Conservation (phyloP, 1,284 basidiomycete species). For the Ustilago nuda region DNA sequence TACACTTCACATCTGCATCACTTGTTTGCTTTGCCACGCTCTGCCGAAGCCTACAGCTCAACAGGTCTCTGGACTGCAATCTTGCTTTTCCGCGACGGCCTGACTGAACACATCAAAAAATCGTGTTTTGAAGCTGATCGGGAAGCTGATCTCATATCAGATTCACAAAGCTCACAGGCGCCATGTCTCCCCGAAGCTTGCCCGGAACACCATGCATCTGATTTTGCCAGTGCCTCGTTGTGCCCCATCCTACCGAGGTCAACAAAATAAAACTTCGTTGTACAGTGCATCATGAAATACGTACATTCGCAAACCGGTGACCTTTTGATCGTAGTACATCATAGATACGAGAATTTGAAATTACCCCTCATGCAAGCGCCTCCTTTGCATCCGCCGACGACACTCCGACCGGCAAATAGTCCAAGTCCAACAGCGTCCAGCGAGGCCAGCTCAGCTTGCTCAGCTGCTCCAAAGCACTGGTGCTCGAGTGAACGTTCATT, state of each 20-base stretch:
- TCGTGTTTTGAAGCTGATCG: background rate
- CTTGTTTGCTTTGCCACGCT: background rate
- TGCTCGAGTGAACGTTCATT: conserved; percentile 47
- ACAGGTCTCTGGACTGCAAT: background rate
- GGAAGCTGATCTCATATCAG: background rate
- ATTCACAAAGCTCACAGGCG: too few species aligned
- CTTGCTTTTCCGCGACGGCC: too few species aligned
- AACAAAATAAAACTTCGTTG: background rate
- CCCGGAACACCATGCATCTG: background rate
- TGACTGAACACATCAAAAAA: too few species aligned
- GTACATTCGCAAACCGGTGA: conserved; percentile 5
- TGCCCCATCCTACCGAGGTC: background rate
- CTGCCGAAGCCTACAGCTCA: background rate
- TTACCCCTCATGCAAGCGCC: conserved; percentile 16
- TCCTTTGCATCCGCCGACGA: conserved; percentile 24
- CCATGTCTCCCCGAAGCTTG: too few species aligned
- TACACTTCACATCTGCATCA: background rate
- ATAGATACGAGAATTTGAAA: background rate
- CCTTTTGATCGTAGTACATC: conserved; percentile 6
- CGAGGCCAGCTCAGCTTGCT: conserved; percentile 26
- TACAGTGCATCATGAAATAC: background rate
- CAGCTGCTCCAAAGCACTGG: conserved; percentile 34
- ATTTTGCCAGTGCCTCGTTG: background rate
- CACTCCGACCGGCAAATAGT: conserved; percentile 51
- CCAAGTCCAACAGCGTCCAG: conserved; percentile 30